Evolutionary conservation across 2,329 filamentous ascomycete species (phyloP).

Genomic region (Diaporthe capsici): DNA sequence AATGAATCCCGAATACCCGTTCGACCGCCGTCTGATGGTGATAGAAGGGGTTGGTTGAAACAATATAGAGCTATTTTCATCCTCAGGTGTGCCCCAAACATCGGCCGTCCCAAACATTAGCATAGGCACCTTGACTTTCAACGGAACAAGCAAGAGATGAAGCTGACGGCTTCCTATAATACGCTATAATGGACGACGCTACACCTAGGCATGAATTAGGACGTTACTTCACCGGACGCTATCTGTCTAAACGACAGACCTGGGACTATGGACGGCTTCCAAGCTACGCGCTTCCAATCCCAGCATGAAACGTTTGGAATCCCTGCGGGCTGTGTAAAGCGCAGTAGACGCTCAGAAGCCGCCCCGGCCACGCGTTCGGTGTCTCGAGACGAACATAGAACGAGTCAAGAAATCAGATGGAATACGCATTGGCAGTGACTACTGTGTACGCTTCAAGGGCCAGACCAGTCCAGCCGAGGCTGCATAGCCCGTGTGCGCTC

Average conservation of each 20-base stretch:
- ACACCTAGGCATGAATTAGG: conserved; percentile 10
- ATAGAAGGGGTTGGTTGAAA: conserved; percentile 23
- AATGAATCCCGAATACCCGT: not conserved
- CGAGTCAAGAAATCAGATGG: conserved; percentile 32
- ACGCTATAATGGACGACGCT: not conserved
- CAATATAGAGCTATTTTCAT: conserved; percentile 19
- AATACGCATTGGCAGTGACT: conserved; percentile 8
- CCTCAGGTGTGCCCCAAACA: conserved; percentile 28
- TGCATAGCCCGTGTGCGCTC: not conserved
- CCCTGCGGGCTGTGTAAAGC: conserved; percentile 9
- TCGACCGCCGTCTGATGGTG: not conserved
- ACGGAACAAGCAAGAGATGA: not conserved
- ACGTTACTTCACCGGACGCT: not conserved
- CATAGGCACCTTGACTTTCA: not conserved
- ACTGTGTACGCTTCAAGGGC: not conserved
- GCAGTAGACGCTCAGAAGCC: not conserved
- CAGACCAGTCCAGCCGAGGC: not conserved
- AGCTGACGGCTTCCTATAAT: conserved; percentile 10
- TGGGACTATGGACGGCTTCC: not conserved
- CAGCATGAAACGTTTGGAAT: conserved; percentile 21
- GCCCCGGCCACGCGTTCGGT: conserved; percentile 31
- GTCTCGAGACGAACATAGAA: conserved; percentile 28
- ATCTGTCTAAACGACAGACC: not conserved
- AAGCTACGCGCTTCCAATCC: not conserved
- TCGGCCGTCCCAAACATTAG: conserved; percentile 6